Conservation (phyloP, 2,329 filamentous ascomycete species). For the Calonectria henricotiae region DNA sequence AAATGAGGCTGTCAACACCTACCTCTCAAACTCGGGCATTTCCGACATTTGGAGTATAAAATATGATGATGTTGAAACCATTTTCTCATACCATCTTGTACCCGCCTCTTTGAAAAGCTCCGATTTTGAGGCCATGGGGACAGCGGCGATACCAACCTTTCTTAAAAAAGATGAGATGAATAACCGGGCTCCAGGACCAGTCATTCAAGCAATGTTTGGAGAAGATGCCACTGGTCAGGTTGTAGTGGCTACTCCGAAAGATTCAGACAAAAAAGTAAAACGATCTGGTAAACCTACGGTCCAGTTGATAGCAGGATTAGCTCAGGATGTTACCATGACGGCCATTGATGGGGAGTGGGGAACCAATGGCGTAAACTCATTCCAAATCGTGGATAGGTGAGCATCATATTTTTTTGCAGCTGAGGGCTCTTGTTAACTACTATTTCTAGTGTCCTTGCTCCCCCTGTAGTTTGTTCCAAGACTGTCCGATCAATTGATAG, state of each 20-base stretch:
- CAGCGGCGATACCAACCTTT: slow-evolving; percentile 39
- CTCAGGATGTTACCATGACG: slow-evolving; percentile 45
- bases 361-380: slow-evolving; percentile 36
- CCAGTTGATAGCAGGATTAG: slow-evolving; percentile 40
- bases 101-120: slow-evolving; percentile 30
- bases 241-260: slow-evolving; percentile 31
- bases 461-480: slow-evolving; percentile 41
- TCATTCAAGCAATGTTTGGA: slow-evolving; percentile 39
- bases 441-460: slow-evolving; percentile 38
- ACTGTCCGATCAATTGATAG: slow-evolving; percentile 33
- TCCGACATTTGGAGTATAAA: slow-evolving; percentile 35
- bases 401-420: not conserved
- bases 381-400: slow-evolving; percentile 46
- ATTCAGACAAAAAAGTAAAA: not conserved
- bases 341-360: slow-evolving; percentile 47
- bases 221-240: slow-evolving; percentile 40
- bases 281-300: slow-evolving; percentile 24
- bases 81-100: slow-evolving; percentile 46
- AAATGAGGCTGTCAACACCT: slow-evolving; percentile 41
- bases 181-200: slow-evolving; percentile 43
- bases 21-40: slow-evolving; percentile 28
- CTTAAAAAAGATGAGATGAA: slow-evolving; percentile 37
- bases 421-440: not conserved
- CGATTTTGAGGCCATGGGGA: slow-evolving; percentile 35
- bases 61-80: slow-evolving; percentile 26